Conservation (phyloP, 805 yeast species). For the Nakazawaea ishiwadae region DNA sequence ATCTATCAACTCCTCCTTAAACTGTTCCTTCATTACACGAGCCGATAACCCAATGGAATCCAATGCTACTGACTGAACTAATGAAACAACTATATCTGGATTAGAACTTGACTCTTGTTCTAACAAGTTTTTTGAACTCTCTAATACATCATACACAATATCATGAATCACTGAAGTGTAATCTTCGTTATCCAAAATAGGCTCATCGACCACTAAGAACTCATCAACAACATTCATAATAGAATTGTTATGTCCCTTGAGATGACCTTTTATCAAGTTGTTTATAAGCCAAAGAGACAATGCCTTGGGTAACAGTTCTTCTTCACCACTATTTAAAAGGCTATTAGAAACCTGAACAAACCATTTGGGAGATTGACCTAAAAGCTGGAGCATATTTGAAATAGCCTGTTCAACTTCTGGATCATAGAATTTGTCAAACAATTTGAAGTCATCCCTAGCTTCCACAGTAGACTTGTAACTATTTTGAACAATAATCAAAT, state of each 20-base stretch:
- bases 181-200: conserved; percentile 14
- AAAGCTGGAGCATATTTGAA: conserved; percentile 8
- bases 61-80: conserved; percentile 35
- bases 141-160: conserved; percentile 28
- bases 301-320: conserved; percentile 15
- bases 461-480: conserved; percentile 18
- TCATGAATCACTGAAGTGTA: conserved; percentile 16
- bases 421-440: conserved; percentile 20
- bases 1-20: conserved; percentile 60
- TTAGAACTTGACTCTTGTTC: conserved; percentile 24
- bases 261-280: conserved; percentile 21
- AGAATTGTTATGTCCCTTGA: conserved; percentile 1
- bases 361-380: neutral
- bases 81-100: conserved; percentile 18
- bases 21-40: conserved; percentile 29
- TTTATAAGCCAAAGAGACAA: conserved; percentile 36
- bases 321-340: neutral
- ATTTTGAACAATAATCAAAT: conserved; percentile 18
- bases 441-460: neutral
- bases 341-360: neutral
- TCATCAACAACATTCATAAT: conserved; percentile 14
- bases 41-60: conserved; percentile 35
- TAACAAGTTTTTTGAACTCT: conserved; percentile 37
- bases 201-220: conserved; percentile 26
- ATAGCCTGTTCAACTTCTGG: conserved; percentile 19